phyloP scores from a whole-genome alignment of 1,284 basidiomycete species.

The Cystobasidium slooffiae region DNA sequence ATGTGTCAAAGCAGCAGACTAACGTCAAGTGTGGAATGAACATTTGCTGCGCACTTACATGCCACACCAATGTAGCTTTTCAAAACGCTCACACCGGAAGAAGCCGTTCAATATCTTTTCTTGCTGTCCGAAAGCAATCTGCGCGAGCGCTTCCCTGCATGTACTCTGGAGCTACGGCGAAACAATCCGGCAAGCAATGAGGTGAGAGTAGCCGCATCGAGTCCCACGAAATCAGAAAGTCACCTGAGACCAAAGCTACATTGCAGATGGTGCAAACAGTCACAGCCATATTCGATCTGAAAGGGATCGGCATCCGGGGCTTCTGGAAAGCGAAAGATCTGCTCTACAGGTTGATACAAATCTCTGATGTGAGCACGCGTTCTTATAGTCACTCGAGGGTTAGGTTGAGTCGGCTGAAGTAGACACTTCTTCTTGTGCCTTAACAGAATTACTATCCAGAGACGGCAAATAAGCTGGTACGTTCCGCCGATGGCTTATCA shows the following conservation, averaged over 20 bases:
- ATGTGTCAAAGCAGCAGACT: background rate
- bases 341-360: constrained; percentile 28
- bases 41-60: background rate
- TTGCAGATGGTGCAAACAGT: constrained; percentile 29
- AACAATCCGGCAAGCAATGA: background rate
- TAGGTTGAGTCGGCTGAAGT: too few species aligned
- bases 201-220: background rate
- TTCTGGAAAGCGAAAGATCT: constrained; percentile 44
- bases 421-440: background rate
- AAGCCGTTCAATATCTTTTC: constrained; percentile 32
- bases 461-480: constrained; percentile 37
- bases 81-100: constrained; percentile 23
- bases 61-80: constrained; percentile 9
- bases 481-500: background rate
- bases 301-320: constrained; percentile 4
- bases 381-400: too few species aligned
- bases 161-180: constrained; percentile 25
- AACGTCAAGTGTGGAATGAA: background rate
- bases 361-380: constrained; percentile 37
- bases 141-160: constrained; percentile 38
- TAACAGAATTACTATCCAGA: constrained; percentile 42
- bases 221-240: background rate
- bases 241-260: background rate
- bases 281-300: constrained; percentile 36
- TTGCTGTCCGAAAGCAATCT: constrained; percentile 41